Evolutionary conservation across 768 basidiomycete species (phyloP).

Genomic region (Cyathus striatus): DNA sequence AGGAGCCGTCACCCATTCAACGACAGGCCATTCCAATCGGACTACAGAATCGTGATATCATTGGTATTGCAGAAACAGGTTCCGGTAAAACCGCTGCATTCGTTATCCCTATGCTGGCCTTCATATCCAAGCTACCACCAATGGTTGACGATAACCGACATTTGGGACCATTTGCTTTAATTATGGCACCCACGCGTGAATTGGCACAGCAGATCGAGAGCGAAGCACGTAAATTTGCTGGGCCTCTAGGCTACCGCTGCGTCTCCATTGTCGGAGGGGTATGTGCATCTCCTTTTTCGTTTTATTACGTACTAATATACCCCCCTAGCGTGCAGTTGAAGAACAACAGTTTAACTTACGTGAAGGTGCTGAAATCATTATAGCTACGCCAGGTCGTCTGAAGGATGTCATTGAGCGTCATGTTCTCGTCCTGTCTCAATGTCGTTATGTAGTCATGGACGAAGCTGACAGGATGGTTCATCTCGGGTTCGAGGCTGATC

Average conservation of each 20-base stretch:
- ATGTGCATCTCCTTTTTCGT: slow-evolving; percentile 22
- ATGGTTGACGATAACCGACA: slow-evolving; percentile 93
- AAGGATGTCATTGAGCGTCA: slow-evolving; percentile 97
- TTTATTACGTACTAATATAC: slow-evolving; percentile 3
- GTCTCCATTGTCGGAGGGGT: slow-evolving; percentile 99
- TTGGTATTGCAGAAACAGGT: slow-evolving; percentile 98
- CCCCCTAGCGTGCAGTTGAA: slow-evolving; percentile 75
- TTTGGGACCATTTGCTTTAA: slow-evolving; percentile 89
- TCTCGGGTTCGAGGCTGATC: slow-evolving; percentile 91
- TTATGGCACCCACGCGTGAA: slow-evolving; percentile 96
- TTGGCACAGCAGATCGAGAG: slow-evolving; percentile 95
- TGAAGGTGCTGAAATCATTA: slow-evolving; percentile 98
- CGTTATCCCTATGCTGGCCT: slow-evolving; percentile 95
- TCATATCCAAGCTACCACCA: slow-evolving; percentile 81
- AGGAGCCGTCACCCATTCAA: slow-evolving; percentile 95
- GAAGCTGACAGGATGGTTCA: slow-evolving; percentile 99
- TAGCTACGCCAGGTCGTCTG: slow-evolving; percentile 96
- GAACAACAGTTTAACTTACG: slow-evolving; percentile 97
- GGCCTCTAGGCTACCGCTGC: slow-evolving; percentile 85
- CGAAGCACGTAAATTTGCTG: slow-evolving; percentile 89
- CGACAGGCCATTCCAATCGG: slow-evolving; percentile 99
- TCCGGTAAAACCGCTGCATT: slow-evolving; percentile 99
- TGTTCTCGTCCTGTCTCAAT: slow-evolving; percentile 93
- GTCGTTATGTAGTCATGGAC: slow-evolving; percentile 99
- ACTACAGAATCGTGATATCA: slow-evolving; percentile 91